Percentiles rank a stretch among this genome's conserved stretches.
phyloP scores from a whole-genome alignment of 2,329 filamentous ascomycete genomes.

The Colletotrichum trifolii region DNA sequence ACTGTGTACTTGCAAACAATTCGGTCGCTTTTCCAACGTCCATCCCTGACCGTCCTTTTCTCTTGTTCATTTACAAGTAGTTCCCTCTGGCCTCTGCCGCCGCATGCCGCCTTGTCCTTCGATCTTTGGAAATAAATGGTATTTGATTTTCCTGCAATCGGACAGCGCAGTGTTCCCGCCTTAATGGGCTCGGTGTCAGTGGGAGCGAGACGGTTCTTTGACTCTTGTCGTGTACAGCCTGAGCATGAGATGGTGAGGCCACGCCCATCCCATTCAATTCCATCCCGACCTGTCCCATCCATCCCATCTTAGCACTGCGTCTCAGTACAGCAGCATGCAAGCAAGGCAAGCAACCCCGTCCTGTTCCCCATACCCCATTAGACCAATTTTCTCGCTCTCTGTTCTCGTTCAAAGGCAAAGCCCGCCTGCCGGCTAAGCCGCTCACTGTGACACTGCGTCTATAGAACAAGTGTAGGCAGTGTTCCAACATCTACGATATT shows the following conservation, averaged over 20 bases:
- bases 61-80: too few relatives aligned
- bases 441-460: neutral
- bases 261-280: constrained; percentile 11
- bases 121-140: constrained; percentile 10
- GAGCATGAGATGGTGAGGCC: neutral
- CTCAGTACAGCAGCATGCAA: too few relatives aligned
- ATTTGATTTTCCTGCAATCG: constrained; percentile 17
- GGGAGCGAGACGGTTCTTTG: constrained; percentile 16
- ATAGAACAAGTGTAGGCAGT: too few relatives aligned
- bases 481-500: too few relatives aligned
- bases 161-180: constrained; percentile 4
- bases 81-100: neutral
- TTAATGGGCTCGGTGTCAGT: constrained; percentile 13
- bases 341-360: constrained; percentile 12
- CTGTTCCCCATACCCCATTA: constrained; percentile 32
- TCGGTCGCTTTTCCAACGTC: too few relatives aligned
- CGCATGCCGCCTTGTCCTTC: constrained; percentile 15
- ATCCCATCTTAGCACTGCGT: constrained; percentile 2
- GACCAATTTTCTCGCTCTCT: constrained; percentile 20
- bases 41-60: too few relatives aligned
- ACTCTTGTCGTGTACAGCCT: neutral
- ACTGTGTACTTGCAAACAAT: too few relatives aligned
- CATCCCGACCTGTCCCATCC: constrained; percentile 2
- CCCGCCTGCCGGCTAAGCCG: constrained; percentile 14
- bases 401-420: constrained; percentile 5